Conservation (phyloP, 2,329 filamentous ascomycete species). For the Trichoderma endophyticum region DNA sequence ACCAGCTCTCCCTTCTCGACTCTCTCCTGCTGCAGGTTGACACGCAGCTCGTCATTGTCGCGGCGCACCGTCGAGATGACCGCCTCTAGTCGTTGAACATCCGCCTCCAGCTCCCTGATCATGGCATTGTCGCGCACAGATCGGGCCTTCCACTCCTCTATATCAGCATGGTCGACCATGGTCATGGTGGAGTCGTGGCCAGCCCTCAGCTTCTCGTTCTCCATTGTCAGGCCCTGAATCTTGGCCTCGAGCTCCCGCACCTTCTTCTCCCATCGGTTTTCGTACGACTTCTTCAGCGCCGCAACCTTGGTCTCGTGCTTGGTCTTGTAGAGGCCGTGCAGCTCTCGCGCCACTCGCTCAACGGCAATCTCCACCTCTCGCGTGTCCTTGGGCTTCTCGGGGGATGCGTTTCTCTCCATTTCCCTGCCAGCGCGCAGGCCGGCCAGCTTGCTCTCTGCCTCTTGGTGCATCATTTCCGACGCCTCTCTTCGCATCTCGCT, state of each 20-base stretch:
- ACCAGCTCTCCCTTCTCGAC: constrained; percentile 84
- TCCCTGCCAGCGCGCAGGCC: constrained; percentile 65
- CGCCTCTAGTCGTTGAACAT: constrained; percentile 70
- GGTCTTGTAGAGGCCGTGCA: constrained; percentile 90
- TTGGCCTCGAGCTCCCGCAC: constrained; percentile 72
- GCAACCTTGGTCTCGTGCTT: constrained; percentile 97
- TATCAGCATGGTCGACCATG: constrained; percentile 48
- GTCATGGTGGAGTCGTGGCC: constrained; percentile 67
- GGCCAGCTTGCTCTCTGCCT: constrained; percentile 72
- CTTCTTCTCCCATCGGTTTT: constrained; percentile 85
- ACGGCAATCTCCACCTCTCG: constrained; percentile 77
- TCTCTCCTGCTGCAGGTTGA: constrained; percentile 68
- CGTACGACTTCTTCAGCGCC: constrained; percentile 81
- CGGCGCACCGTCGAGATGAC: constrained; percentile 67
- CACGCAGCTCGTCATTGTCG: constrained; percentile 64
- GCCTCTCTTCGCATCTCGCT: constrained; percentile 70
- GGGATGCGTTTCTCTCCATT: constrained; percentile 36
- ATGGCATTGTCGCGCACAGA: constrained; percentile 65
- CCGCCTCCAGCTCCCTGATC: constrained; percentile 67
- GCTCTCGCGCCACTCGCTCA: constrained; percentile 88
- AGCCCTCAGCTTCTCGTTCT: constrained; percentile 71
- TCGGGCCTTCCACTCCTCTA: constrained; percentile 51
- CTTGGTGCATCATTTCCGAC: constrained; percentile 71
- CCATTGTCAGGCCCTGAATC: constrained; percentile 64
- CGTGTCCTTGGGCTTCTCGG: constrained; percentile 35